Evolutionary conservation across 495 filamentous ascomycete species (phyloP), one percentile per base, ranked within the genome.

Genomic region (Aspergillus ellipticus): DNA sequence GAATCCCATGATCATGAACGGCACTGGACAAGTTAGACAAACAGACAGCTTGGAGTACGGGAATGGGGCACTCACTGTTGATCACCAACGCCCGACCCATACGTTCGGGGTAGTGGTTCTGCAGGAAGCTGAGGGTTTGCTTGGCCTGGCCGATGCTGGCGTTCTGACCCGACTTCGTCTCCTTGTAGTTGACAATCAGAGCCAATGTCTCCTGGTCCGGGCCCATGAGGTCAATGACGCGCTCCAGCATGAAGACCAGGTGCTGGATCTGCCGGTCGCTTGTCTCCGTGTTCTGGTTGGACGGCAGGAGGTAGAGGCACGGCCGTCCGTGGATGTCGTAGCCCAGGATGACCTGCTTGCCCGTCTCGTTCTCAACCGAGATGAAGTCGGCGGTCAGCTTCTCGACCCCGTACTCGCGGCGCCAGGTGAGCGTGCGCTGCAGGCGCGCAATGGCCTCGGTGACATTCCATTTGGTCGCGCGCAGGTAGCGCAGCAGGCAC

Each of bases 231-330:
- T 96, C 91, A 61, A 97, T 84, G 17, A 87, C 83, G 21, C 90
- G 82, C 76, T 98, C 94, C 42, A 98, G 73, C 90, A 96, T 96
- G 69, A 83, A 98, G 39, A 97, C 92, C 42, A 98, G 79, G 68
- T 97, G 92, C 67, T 98, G 85, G 21, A 97, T 82, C 70, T 98
- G 94, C 64, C 90, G 83, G n/a, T 91, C 88, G 54, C 85, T 88
- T 69, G 83, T 83, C 60, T 92, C 82, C 3, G 94, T 98, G 72
- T 98, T 98, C 70, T 98, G 94, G 46, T 87, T 86, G 21, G 84
- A 88, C 5, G 94, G 94, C 57, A 88, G 84, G 28, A 97, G 80
- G 70, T 96, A 96, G 37, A 93, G 83, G 73, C 93, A 97, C 1
- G 90, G 89, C 41, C 94, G 82, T 26, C 78, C 84, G 46, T 89